phyloP scores from a whole-genome alignment of 306 rosid species.

The Myrica gale region DNA sequence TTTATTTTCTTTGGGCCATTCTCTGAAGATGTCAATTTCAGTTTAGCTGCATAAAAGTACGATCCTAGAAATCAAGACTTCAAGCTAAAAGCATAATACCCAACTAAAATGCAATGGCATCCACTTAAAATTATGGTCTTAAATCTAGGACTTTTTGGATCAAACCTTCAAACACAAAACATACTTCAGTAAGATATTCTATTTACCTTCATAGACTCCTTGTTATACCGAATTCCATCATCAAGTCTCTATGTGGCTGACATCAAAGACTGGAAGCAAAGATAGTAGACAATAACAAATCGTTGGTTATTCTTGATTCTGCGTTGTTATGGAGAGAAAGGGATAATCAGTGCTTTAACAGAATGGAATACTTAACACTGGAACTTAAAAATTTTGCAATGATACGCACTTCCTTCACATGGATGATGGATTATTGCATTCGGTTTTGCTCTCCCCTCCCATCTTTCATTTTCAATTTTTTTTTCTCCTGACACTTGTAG shows the following conservation, averaged over 20 bases:
- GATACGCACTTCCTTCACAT: background rate
- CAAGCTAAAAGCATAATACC: background rate
- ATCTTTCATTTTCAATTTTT: background rate
- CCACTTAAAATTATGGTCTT: background rate
- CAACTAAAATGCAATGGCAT: background rate
- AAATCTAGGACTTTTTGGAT: background rate
- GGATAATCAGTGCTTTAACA: background rate
- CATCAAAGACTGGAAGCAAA: background rate
- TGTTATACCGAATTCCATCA: background rate
- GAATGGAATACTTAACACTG: background rate
- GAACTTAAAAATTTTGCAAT: background rate
- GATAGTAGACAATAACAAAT: background rate
- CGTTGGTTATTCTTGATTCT: background rate
- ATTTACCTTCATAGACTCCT: background rate
- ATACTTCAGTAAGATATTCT: background rate
- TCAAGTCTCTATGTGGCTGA: conserved; percentile 2
- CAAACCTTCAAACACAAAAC: background rate
- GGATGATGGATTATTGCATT: background rate
- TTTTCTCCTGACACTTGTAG: background rate
- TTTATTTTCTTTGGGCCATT: background rate
- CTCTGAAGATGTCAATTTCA: background rate
- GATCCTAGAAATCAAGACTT: background rate
- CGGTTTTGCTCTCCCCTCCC: background rate
- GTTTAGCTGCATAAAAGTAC: background rate
- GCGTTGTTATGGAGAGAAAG: background rate